These are phyloP conservation scores for Candida neerlandica DNA, from an alignment of 1,139 yeast genomes.

Conservation along the genomic window DNA sequence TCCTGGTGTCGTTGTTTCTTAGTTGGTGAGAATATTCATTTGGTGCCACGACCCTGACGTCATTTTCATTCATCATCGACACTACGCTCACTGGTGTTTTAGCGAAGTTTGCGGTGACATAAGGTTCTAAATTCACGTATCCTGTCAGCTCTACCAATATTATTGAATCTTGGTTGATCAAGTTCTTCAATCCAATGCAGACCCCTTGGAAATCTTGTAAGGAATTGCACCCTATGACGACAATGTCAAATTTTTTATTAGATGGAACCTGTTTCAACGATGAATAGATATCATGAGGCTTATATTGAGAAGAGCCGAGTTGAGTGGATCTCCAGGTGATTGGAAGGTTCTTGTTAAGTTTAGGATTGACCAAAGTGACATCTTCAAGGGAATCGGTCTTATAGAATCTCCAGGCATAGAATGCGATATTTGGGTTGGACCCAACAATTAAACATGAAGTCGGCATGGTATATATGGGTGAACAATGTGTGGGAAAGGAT, in stretches of 20 bases:
- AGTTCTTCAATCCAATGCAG: conserved; percentile 30
- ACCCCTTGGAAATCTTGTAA: conserved; percentile 45
- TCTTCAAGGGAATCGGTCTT: conserved; percentile 35
- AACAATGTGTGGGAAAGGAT: not conserved
- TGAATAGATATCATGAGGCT: conserved; percentile 25
- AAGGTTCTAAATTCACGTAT: conserved; percentile 71
- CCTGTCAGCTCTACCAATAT: conserved; percentile 71
- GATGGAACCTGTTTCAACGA: conserved; percentile 22
- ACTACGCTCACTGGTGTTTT: conserved; percentile 38
- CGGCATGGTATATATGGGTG: not conserved
- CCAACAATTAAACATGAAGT: conserved; percentile 34
- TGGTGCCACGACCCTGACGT: conserved; percentile 46
- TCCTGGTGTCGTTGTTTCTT: conserved; percentile 37
- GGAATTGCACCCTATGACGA: conserved; percentile 38
- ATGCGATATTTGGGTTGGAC: conserved; percentile 49
- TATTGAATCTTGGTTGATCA: conserved; percentile 40
- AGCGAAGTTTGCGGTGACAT: conserved; percentile 45
- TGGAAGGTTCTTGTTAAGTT: conserved; percentile 17
- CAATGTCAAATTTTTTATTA: conserved; percentile 33
- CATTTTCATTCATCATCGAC: conserved; percentile 68
- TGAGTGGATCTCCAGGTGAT: conserved; percentile 24
- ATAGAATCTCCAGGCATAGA: conserved; percentile 53
- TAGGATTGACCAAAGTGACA: conserved; percentile 36
- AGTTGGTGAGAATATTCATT: conserved; percentile 30
- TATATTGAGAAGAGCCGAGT: conserved; percentile 21